These are phyloP conservation scores for Primulina tabacum DNA, from an alignment of 257 asterid genomes.

Conservation along the genomic window DNA sequence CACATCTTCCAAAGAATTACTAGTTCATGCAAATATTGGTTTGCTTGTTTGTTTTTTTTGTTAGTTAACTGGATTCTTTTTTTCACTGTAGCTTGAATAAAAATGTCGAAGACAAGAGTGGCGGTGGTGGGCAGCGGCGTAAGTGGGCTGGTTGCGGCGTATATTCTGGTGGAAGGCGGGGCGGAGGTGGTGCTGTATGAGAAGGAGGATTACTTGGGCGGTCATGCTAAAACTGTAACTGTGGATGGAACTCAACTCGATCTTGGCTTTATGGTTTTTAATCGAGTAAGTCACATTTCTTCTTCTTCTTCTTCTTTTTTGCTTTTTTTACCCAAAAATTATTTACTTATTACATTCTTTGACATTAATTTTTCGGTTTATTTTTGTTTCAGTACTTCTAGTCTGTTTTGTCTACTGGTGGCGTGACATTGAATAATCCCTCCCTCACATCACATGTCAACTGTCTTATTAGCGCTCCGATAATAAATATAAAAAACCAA, in stretches of 20 bases:
- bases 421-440: too few relatives aligned
- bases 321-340: neutral
- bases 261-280: conserved; percentile 57
- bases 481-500: too few relatives aligned
- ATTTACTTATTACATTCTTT: too few relatives aligned
- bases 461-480: too few relatives aligned
- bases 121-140: conserved; percentile 68
- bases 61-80: neutral
- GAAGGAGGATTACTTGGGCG: conserved; percentile 52
- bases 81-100: neutral
- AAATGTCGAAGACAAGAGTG: conserved; percentile 36
- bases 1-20: neutral
- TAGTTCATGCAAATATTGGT: too few relatives aligned
- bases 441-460: too few relatives aligned
- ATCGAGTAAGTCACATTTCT: conserved; percentile 31
- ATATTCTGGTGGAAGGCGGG: conserved; percentile 42
- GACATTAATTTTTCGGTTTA: too few relatives aligned
- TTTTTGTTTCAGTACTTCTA: too few relatives aligned
- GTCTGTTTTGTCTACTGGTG: too few relatives aligned
- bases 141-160: conserved; percentile 54
- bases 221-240: conserved; percentile 56
- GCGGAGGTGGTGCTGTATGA: conserved; percentile 51
- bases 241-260: conserved; percentile 44
- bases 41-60: neutral
- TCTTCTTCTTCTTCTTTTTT: too few relatives aligned